Evolutionary conservation across 371 early-diverging fungal genomes (phyloP).

Genomic region (Apophysomyces variabilis): DNA sequence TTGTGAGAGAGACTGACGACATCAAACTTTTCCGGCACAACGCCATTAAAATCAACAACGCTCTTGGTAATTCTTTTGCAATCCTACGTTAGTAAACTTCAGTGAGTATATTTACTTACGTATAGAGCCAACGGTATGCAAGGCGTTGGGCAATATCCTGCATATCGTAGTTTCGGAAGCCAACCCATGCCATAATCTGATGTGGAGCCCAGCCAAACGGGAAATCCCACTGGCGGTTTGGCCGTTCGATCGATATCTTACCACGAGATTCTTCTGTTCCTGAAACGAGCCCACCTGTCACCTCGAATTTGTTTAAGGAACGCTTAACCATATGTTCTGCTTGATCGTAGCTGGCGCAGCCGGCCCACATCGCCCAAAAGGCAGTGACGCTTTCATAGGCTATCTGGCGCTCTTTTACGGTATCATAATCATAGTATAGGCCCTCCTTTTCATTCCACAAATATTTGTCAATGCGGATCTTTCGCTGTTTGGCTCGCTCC

Average conservation of each 20-base stretch:
- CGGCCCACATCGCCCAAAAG: conserved; percentile 75
- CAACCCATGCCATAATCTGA: conserved; percentile 94
- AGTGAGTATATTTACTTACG: conserved; percentile 38
- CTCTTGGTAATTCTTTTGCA: conserved; percentile 72
- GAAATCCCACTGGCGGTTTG: conserved; percentile 95
- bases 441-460: conserved; percentile 61
- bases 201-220: conserved; percentile 98
- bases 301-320: conserved; percentile 73
- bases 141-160: conserved; percentile 71
- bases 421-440: conserved; percentile 68
- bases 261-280: conserved; percentile 88
- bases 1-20: conserved; percentile 89
- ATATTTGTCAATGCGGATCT: conserved; percentile 60
- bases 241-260: conserved; percentile 72
- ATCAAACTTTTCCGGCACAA: conserved; percentile 89
- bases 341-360: conserved; percentile 60
- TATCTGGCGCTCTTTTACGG: conserved; percentile 43
- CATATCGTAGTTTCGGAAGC: conserved; percentile 81
- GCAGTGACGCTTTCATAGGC: conserved; percentile 73
- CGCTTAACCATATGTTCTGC: conserved; percentile 56
- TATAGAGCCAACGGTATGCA: conserved; percentile 93
- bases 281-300: conserved; percentile 79
- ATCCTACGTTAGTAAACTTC: not conserved
- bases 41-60: conserved; percentile 92
- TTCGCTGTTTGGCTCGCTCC: conserved; percentile 49